phyloP scores from a whole-genome alignment of 495 filamentous ascomycete genomes.

The Cairneyella variabilis region DNA sequence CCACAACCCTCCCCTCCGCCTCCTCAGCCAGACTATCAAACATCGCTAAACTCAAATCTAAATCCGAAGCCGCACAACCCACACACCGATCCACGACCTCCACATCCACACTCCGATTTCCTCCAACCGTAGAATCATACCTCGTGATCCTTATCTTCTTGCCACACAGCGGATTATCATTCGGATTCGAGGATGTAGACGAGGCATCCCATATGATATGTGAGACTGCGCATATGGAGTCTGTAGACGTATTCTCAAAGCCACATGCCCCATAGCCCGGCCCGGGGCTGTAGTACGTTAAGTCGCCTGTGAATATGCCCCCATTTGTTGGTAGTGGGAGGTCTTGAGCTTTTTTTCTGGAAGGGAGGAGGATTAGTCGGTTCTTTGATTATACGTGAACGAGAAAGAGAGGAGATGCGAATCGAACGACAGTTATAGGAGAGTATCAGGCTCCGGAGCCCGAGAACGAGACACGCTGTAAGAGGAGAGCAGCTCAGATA shows the following conservation, averaged over 20 bases:
- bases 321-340: constrained; percentile 54
- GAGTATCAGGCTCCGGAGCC: too few species aligned
- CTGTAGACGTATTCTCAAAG: constrained; percentile 42
- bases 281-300: constrained; percentile 67
- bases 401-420: neutral
- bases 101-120: constrained; percentile 54
- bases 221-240: constrained; percentile 63
- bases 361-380: constrained; percentile 4
- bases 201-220: constrained; percentile 64
- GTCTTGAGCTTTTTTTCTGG: constrained; percentile 28
- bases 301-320: constrained; percentile 54
- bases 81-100: constrained; percentile 72
- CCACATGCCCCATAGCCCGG: constrained; percentile 72
- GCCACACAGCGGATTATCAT: constrained; percentile 68
- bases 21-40: constrained; percentile 58
- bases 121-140: constrained; percentile 60
- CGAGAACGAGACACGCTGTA: too few species aligned
- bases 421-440: neutral
- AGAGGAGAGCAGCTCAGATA: constrained; percentile 5
- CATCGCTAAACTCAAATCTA: constrained; percentile 60
- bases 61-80: constrained; percentile 58
- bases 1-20: constrained; percentile 52
- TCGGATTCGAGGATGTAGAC: constrained; percentile 52
- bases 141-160: constrained; percentile 60
- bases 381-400: neutral